These are phyloP conservation scores for Fonsecaea multimorphosa DNA, from an alignment of 2,329 filamentous ascomycete species.

Conservation along the genomic window DNA sequence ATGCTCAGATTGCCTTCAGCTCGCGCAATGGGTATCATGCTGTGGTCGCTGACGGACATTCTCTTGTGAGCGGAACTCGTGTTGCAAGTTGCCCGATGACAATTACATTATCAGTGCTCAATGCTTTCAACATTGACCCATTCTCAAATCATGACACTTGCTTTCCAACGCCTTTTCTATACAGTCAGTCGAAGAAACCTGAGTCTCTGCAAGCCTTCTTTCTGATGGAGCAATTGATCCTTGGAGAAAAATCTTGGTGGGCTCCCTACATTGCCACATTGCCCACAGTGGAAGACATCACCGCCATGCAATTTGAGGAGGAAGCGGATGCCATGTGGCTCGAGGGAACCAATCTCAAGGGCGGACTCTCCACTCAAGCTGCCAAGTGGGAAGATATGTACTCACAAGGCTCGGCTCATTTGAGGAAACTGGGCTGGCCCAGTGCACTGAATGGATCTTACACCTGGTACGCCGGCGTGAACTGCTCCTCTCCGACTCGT, in stretches of 20 bases:
- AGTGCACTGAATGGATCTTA: conserved; percentile 42
- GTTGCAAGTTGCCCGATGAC: conserved; percentile 39
- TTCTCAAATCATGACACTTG: conserved; percentile 37
- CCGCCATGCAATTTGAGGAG: conserved; percentile 68
- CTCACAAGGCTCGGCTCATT: conserved; percentile 42
- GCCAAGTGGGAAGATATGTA: conserved; percentile 48
- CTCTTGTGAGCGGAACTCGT: conserved; percentile 29
- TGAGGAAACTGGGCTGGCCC: conserved; percentile 45
- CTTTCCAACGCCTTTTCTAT: conserved; percentile 38
- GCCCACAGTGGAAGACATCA: conserved; percentile 67
- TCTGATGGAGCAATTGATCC: conserved; percentile 70
- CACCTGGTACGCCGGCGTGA: conserved; percentile 45
- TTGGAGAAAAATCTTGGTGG: conserved; percentile 67
- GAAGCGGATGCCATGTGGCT: conserved; percentile 63
- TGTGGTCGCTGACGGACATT: conserved; percentile 32
- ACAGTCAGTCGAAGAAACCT: conserved; percentile 10
- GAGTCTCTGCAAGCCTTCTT: conserved; percentile 58
- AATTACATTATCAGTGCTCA: conserved; percentile 38
- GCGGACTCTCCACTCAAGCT: conserved; percentile 42
- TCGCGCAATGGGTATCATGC: conserved; percentile 38
- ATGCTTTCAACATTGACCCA: conserved; percentile 37
- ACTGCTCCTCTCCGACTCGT: conserved; percentile 11
- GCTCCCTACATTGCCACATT: conserved; percentile 69
- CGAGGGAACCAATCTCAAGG: conserved; percentile 43
- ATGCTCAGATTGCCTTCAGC: conserved; percentile 36